Conservation (phyloP, 164 flowering plant genomes). For the Buxus sempervirens region DNA sequence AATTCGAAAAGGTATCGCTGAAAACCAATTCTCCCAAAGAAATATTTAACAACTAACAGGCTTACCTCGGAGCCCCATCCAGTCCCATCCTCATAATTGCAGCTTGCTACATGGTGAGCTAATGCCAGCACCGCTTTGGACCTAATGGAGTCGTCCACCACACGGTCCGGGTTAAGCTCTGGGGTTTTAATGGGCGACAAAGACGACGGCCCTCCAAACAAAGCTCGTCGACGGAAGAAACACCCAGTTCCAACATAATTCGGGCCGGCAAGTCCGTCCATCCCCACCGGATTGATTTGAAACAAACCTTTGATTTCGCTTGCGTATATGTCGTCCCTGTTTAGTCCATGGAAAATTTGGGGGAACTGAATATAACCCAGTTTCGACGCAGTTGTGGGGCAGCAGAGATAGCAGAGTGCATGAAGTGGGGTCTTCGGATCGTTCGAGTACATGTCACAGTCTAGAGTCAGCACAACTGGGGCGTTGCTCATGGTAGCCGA, state of each 20-base stretch:
- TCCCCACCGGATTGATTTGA: constrained; percentile 33
- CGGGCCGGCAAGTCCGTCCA: constrained; percentile 43
- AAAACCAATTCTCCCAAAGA: too few species aligned
- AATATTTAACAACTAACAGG: neutral
- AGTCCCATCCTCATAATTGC: constrained; percentile 47
- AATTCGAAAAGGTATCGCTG: too few species aligned
- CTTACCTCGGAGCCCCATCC: constrained; percentile 65
- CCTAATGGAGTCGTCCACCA: constrained; percentile 21
- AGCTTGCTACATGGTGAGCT: constrained; percentile 48
- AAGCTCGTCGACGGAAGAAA: constrained; percentile 42
- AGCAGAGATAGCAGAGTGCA: constrained; percentile 48
- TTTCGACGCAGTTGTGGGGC: constrained; percentile 21
- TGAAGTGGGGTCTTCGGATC: constrained; percentile 50
- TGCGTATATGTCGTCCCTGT: constrained; percentile 44
- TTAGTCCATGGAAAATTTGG: constrained; percentile 42
- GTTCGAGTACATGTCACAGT: constrained; percentile 67
- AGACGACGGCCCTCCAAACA: constrained; percentile 42
- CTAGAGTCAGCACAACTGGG: constrained; percentile 50
- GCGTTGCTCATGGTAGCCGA: constrained; percentile 58
- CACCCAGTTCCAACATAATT: constrained; percentile 50
- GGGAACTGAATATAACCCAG: constrained; percentile 64
- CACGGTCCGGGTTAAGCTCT: constrained; percentile 19
- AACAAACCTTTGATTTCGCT: constrained; percentile 28
- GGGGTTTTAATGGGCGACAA: constrained; percentile 18
- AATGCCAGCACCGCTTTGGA: constrained; percentile 13